Base-by-base conservation (phyloP, 2,329 filamentous ascomycete species). In the Phyllosticta ampelicida region DNA sequence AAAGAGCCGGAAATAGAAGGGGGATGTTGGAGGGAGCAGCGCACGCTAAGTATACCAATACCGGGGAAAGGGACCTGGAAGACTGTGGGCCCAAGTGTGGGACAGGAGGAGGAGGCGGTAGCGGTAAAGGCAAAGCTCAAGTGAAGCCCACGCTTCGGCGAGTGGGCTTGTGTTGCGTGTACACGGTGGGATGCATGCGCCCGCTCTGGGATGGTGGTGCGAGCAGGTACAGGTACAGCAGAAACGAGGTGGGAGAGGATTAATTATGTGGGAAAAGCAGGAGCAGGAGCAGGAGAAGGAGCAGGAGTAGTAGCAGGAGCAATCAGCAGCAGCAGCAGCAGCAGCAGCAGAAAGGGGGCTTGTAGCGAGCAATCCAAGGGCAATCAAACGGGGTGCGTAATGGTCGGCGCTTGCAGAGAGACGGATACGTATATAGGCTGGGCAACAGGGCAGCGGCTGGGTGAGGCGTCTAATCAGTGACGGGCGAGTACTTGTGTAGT, bases 181-280 rank as follows among this genome's bases (percentile, higher is more conserved):
- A 64, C 65, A 67, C 64, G 68, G 62, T 65, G 61, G 61, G 62
- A 71, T 73, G 73, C 73, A 75, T 71, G 71, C 70, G 74, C 68
- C 71, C 71, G 72, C 68, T 64, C 63, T 64, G 62, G 66, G 64
- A 65, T 61, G 58, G 61, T 60, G 54, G 58, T 60, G 54, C 58
- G 60, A 58, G 61, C 56, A 62, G 62, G 66, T 70, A 64, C 56
- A 62, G 62, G 66, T 70, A 64, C 64, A 67, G 67, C 65, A 66
- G 63, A 5, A 62, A 49, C 16, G 59, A 44, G 65, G 66, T 67
- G 62, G 68, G 62, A 65, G 65, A 69, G 54, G 53, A 60, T 16
- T 44, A 16, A 44, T 44, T 44, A 44, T n/a, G 36, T 44, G 36
- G 29, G 36, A 44, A 44, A 44, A 44, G 36, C 36, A 44, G 36